These are phyloP conservation scores for Trichoderma lentiforme DNA, from an alignment of 2,329 filamentous ascomycete genomes.

Conservation along the genomic window DNA sequence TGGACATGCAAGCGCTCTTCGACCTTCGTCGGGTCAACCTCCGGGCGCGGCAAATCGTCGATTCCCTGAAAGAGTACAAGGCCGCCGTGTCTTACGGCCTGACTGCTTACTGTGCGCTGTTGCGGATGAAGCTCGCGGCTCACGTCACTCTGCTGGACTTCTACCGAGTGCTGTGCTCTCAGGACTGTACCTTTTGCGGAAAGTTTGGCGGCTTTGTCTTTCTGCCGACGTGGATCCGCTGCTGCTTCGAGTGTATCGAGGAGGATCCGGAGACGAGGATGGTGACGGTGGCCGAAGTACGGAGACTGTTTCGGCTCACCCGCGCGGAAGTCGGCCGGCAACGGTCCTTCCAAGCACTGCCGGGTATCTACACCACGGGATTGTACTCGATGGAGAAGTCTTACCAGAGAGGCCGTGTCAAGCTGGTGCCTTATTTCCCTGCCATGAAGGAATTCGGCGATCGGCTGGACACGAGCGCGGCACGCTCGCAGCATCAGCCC, in stretches of 20 bases:
- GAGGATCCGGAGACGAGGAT: slow-evolving; percentile 15
- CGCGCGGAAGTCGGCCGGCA: slow-evolving; percentile 1
- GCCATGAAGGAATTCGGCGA: slow-evolving; percentile 11
- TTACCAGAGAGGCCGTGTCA: background rate
- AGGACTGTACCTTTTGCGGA: slow-evolving; percentile 16
- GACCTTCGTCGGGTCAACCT: slow-evolving; percentile 11
- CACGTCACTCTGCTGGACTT: slow-evolving; percentile 14
- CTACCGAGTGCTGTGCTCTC: background rate
- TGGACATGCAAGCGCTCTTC: slow-evolving; percentile 16
- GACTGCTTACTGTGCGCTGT: slow-evolving; percentile 10
- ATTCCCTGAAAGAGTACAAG: slow-evolving; percentile 20
- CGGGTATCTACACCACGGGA: background rate
- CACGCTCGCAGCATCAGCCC: slow-evolving; percentile 1
- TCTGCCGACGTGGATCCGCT: slow-evolving; percentile 13
- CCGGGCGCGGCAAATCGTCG: background rate
- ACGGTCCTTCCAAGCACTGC: slow-evolving; percentile 4
- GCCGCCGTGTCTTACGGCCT: slow-evolving; percentile 2
- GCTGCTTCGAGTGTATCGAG: slow-evolving; percentile 17
- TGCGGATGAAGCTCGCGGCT: slow-evolving; percentile 2
- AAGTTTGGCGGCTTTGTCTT: slow-evolving; percentile 18
- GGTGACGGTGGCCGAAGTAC: slow-evolving; percentile 6
- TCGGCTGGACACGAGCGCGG: background rate
- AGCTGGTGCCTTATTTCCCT: slow-evolving; percentile 6
- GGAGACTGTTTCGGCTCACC: slow-evolving; percentile 11
- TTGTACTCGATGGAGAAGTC: background rate